Evolutionary conservation across 495 filamentous ascomycete species (phyloP).

Genomic region (Bombardia bombarda): DNA sequence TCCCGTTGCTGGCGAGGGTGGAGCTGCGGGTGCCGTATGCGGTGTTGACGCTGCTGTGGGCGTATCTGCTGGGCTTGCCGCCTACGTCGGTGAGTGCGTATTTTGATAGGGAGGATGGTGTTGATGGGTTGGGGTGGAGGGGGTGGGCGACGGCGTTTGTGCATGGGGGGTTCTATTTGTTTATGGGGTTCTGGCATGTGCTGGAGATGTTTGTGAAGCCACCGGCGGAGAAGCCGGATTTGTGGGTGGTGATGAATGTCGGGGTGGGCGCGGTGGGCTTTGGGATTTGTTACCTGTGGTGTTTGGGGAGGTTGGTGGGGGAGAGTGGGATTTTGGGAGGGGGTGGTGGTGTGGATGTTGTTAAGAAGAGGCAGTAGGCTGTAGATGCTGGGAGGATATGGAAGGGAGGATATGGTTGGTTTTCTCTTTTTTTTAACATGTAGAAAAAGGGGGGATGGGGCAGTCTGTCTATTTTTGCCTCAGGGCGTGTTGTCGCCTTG

Average conservation of each 20-base stretch:
- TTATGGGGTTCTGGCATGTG: slow-evolving; percentile 74
- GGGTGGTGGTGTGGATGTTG: too few species aligned
- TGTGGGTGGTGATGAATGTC: slow-evolving; percentile 90
- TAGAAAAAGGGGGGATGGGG: too few species aligned
- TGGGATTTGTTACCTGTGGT: slow-evolving; percentile 84
- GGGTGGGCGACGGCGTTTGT: slow-evolving; percentile 53
- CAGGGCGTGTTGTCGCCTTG: too few species aligned
- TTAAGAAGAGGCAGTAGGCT: slow-evolving; percentile 22
- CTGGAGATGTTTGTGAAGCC: slow-evolving; percentile 58
- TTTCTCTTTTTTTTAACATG: too few species aligned
- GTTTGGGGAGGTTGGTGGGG: slow-evolving; percentile 59
- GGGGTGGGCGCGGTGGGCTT: slow-evolving; percentile 80
- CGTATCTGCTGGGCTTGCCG: slow-evolving; percentile 80
- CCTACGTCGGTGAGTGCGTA: slow-evolving; percentile 66
- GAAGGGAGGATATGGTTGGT: too few species aligned
- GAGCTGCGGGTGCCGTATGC: slow-evolving; percentile 76
- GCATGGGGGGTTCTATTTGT: slow-evolving; percentile 66
- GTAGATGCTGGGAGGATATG: slow-evolving; percentile 26
- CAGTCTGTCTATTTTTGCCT: too few species aligned
- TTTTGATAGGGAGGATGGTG: slow-evolving; percentile 36
- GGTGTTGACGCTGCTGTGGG: slow-evolving; percentile 78
- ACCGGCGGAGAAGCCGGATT: slow-evolving; percentile 72
- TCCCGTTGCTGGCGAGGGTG: slow-evolving; percentile 78
- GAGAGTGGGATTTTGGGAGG: slow-evolving; percentile 43
- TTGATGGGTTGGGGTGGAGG: too few species aligned